Evolutionary conservation across 148 eudicot genomes (phyloP).

Genomic region (Cornus suecica): DNA sequence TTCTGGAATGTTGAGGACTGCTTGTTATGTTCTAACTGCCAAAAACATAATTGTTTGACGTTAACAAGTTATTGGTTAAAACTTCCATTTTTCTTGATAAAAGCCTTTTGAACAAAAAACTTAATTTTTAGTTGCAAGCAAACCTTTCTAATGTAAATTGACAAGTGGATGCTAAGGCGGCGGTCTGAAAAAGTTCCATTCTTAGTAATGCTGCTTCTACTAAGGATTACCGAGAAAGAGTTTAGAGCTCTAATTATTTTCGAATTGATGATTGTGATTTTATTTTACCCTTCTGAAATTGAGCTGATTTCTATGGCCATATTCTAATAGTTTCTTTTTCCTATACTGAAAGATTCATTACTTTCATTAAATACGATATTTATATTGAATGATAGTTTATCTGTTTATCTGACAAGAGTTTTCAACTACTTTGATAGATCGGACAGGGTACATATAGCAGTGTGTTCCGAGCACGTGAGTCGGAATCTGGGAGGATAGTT

Average conservation of each 20-base stretch:
- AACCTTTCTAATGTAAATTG: background rate
- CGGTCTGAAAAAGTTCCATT: background rate
- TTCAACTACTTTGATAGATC: slow-evolving; percentile 40
- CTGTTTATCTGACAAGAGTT: background rate
- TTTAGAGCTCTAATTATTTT: background rate
- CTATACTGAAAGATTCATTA: background rate
- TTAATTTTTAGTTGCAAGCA: background rate
- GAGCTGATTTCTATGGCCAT: background rate
- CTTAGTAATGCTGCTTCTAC: background rate
- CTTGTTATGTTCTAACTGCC: background rate
- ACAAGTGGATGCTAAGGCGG: background rate
- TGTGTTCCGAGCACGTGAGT: slow-evolving; percentile 76
- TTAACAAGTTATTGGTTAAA: background rate
- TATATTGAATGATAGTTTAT: background rate
- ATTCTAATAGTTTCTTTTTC: background rate
- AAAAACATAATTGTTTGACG: background rate
- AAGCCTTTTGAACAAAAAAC: background rate
- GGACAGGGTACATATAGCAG: slow-evolving; percentile 94
- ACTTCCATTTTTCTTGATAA: background rate
- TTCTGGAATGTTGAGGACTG: background rate
- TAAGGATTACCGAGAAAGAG: background rate
- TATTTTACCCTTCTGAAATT: background rate
- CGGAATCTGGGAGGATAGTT: slow-evolving; percentile 70
- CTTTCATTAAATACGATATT: background rate
- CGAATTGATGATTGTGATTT: background rate